A percentile compares a stretch with the other conserved stretches of the same genome.
Evolutionary conservation across 257 asterid genomes (phyloP).

Genomic region (Primulina eburnea): DNA sequence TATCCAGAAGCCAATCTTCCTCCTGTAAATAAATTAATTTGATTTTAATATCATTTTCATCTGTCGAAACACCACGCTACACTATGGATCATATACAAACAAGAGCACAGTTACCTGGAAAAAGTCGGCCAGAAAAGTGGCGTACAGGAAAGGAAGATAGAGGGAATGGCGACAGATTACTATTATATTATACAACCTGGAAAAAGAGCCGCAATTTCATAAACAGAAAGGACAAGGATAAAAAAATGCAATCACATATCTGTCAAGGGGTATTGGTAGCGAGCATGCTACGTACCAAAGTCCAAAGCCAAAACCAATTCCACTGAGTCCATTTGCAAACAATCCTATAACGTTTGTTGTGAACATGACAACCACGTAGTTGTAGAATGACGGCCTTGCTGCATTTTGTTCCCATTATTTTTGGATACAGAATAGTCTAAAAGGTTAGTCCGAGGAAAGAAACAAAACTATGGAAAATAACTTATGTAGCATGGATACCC

Average conservation of each 20-base stretch:
- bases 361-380: conserved; percentile 79
- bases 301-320: conserved; percentile 65
- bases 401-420: conserved; percentile 29
- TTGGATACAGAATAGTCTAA: neutral
- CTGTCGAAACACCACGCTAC: neutral
- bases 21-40: conserved; percentile 43
- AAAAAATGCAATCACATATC: neutral
- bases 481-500: too few relatives aligned
- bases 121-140: conserved; percentile 68
- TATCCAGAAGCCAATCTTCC: conserved; percentile 89
- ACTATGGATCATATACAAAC: neutral
- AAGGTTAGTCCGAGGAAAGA: conserved; percentile 16
- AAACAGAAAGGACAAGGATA: conserved; percentile 15
- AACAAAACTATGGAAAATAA: neutral
- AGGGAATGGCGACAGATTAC: conserved; percentile 63
- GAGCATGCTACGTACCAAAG: conserved; percentile 44
- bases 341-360: conserved; percentile 40
- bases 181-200: conserved; percentile 66
- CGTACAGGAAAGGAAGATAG: conserved; percentile 70
- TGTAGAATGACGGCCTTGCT: conserved; percentile 90
- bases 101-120: conserved; percentile 58
- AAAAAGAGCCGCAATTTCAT: conserved; percentile 10
- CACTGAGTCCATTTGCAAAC: conserved; percentile 67
- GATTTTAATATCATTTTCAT: neutral
- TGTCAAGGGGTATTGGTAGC: neutral